Evolutionary conservation across 106 monocot species (phyloP).

Genomic region (Posidonia australis): DNA sequence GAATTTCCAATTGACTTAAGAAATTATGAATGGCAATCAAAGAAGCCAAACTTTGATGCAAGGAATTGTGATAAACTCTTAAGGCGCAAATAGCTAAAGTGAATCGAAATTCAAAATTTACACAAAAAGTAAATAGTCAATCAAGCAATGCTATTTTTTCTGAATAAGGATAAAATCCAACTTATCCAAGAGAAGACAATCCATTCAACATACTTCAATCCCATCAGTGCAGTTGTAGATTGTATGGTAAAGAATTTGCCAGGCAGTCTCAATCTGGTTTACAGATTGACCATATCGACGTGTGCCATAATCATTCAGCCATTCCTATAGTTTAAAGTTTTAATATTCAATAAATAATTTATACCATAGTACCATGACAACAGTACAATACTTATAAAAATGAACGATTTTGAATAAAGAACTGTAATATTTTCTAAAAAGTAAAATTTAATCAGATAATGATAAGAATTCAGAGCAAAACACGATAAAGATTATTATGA

Average conservation of each 20-base stretch:
- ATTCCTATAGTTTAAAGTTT: conserved; percentile 24
- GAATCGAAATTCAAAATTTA: not conserved
- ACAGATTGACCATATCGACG: conserved; percentile 59
- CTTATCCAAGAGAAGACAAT: not conserved
- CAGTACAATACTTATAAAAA: no score
- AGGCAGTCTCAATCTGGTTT: conserved; percentile 46
- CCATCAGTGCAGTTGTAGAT: conserved; percentile 98
- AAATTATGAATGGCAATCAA: no score
- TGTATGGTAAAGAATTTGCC: conserved; percentile 82
- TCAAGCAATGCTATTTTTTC: not conserved
- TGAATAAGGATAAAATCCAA: not conserved
- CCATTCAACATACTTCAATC: conserved; percentile 44
- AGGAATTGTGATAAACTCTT: not conserved
- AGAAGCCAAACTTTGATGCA: no score
- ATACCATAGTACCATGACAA: no score
- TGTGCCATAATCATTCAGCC: conserved; percentile 65
- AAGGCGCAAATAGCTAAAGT: not conserved
- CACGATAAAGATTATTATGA: no score
- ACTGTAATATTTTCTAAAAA: no score
- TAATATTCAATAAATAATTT: no score
- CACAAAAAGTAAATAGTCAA: not conserved
- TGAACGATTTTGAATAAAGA: no score
- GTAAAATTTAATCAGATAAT: no score
- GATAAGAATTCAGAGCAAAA: no score
- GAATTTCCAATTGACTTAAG: no score